Conservation (phyloP, 139 green algal genomes). For the Chlorella sp. region DNA sequence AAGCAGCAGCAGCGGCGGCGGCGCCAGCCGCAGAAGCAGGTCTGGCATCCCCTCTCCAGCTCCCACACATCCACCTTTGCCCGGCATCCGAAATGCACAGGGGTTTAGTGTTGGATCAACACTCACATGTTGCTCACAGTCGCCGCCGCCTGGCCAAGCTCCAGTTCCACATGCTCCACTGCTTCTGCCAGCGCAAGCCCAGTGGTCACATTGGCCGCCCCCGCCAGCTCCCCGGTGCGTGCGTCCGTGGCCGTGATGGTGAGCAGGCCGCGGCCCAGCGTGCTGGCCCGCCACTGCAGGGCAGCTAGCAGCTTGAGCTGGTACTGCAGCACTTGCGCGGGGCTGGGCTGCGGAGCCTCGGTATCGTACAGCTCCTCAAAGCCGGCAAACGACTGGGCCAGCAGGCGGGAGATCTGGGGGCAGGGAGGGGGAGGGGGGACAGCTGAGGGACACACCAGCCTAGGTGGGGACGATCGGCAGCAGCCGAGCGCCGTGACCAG, state of each 20-base stretch:
- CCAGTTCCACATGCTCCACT: slow-evolving; percentile 14
- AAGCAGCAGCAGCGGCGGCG: too few species aligned
- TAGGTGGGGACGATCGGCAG: too few species aligned
- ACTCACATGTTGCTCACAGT: slow-evolving; percentile 32
- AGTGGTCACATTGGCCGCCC: slow-evolving; percentile 23
- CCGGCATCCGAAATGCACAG: too few species aligned
- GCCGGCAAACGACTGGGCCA: not conserved
- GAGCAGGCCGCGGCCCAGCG: slow-evolving; percentile 9
- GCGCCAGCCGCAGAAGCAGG: too few species aligned
- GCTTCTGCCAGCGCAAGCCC: slow-evolving; percentile 20
- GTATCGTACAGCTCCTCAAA: not conserved
- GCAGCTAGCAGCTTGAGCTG: slow-evolving; percentile 33
- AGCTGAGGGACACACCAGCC: not conserved
- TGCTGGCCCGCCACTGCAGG: slow-evolving; percentile 18
- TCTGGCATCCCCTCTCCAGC: too few species aligned
- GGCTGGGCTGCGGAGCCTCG: not conserved
- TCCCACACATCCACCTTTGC: too few species aligned
- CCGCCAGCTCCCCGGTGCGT: slow-evolving; percentile 9
- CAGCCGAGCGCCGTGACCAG: not conserved
- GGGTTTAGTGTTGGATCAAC: too few species aligned
- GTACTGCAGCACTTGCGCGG: slow-evolving; percentile 5
- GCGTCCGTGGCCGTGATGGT: slow-evolving; percentile 10
- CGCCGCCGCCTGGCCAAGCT: not conserved
- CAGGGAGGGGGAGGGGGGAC: not conserved
- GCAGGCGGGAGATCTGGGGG: slow-evolving; percentile 13